Conservation (phyloP, 75 land plant genomes). For the Ceratopteris richardii region DNA sequence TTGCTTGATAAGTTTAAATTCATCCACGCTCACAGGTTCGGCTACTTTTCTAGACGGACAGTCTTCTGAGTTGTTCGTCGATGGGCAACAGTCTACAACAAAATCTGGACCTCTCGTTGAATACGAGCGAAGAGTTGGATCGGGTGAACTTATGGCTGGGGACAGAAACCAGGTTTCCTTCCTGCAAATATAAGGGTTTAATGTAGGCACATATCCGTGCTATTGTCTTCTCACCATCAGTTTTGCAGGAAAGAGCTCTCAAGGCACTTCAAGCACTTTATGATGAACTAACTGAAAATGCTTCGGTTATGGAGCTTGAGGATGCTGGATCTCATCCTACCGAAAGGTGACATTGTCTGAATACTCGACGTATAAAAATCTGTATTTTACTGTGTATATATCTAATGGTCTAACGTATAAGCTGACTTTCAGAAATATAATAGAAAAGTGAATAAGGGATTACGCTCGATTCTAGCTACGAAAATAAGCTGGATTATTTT, state of each 20-base stretch:
- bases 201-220: not conserved
- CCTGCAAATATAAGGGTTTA: not conserved
- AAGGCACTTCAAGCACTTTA: slow-evolving; percentile 68
- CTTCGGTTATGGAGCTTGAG: slow-evolving; percentile 53
- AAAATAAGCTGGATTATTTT: no score
- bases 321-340: slow-evolving; percentile 35
- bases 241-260: slow-evolving; percentile 55
- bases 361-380: not conserved
- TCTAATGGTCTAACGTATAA: no score
- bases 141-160: slow-evolving; percentile 76
- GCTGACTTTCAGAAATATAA: no score
- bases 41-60: not conserved
- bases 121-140: slow-evolving; percentile 75
- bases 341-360: not conserved
- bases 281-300: slow-evolving; percentile 62
- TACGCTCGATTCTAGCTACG: no score
- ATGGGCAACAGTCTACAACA: not conserved
- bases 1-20: not conserved
- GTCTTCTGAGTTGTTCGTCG: not conserved
- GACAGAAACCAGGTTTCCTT: slow-evolving; percentile 56
- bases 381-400: no score
- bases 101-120: slow-evolving; percentile 63
- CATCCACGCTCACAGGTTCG: not conserved
- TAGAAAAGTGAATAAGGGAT: no score
- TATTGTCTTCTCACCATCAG: not conserved